Base-by-base conservation (phyloP, 2,329 filamentous ascomycete genomes). In the Pseudogymnoascus sp. region DNA sequence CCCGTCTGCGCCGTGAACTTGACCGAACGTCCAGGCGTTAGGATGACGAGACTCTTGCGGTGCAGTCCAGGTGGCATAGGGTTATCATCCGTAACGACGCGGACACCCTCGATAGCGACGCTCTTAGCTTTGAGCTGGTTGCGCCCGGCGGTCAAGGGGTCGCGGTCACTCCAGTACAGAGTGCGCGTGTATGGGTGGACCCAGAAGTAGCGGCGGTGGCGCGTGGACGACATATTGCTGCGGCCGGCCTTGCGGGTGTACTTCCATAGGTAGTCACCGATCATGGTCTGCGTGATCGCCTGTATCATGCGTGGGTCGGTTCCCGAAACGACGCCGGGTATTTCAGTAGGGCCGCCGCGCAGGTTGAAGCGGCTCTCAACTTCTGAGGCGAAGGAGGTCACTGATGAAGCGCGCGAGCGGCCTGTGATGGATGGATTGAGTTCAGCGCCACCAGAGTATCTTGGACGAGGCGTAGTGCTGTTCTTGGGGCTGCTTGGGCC, bases 221-320 rank as follows among this genome's bases (percentile, higher is more conserved):
- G 86, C 63, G 93, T 96, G 69, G 87, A 89, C 0, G 93, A 97
- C 77, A 96, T 86, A 67, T 92, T 90, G 63, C 87, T 89, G 23
- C 93, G 88, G n/a, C 92, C 93, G 65, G 93, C 83, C 78, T 95
- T 96, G 71, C 95, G 89, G 0, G 95, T 99, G 77, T 99, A 99
- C 76, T 99, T 99, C 95, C 95, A 99, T 42, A 99, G 81, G 75
- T 93, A 97, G 75, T 99, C 95, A 63, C 95, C 95, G 72, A 99
- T 97, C 95, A 99, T 99, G 17, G 95, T 97, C 76, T 99, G 93
- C 1, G 95, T 99, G 68, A 99, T 97, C 60, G 95, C 95, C 78
- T 97, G 92, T 69, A 99, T 97, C 92, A 99, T 97, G 70, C 93
- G 90, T 67, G 93, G 93, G 77, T 99, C 95, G 4, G 92, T 96